Conservation (phyloP, 345 rosid genomes). For the Clarkia xantiana region DNA sequence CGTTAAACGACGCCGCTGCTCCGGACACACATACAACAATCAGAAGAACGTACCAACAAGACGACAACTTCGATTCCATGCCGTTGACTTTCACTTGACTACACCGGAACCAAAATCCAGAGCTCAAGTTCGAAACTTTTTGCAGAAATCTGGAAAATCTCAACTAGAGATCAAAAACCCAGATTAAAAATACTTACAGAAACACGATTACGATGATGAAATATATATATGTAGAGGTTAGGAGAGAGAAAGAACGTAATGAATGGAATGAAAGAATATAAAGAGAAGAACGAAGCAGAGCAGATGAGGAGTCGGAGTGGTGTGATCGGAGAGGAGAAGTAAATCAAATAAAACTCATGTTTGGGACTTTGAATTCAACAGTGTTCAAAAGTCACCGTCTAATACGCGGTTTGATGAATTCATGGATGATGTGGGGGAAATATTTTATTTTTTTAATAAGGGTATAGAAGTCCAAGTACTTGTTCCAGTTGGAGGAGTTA, state of each 20-base stretch:
- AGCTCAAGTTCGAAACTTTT: constrained; percentile 2
- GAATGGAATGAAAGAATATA: background rate
- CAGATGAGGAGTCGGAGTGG: background rate
- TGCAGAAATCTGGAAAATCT: background rate
- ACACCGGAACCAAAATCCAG: constrained; percentile 3
- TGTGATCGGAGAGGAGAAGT: background rate
- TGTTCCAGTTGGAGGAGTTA: no score
- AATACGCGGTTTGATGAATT: constrained; percentile 21
- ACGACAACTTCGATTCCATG: constrained; percentile 35
- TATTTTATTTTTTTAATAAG: no score
- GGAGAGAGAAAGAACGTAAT: no score
- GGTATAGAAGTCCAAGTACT: no score
- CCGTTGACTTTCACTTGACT: constrained; percentile 12
- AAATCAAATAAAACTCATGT: constrained; percentile 8
- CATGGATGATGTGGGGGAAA: background rate
- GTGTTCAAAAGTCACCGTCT: constrained; percentile 8
- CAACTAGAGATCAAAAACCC: background rate
- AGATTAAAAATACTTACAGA: background rate
- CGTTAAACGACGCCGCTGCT: constrained; percentile 24
- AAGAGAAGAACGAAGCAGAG: background rate
- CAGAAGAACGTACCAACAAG: constrained; percentile 21
- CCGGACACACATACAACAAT: constrained; percentile 20
- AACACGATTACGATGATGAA: background rate
- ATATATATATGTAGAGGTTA: no score
- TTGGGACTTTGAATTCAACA: constrained; percentile 20